Percentiles rank a stretch among this genome's conserved stretches.
These are phyloP conservation scores for Naematelia aurantialba DNA, from an alignment of 768 basidiomycete genomes.

Conservation along the genomic window DNA sequence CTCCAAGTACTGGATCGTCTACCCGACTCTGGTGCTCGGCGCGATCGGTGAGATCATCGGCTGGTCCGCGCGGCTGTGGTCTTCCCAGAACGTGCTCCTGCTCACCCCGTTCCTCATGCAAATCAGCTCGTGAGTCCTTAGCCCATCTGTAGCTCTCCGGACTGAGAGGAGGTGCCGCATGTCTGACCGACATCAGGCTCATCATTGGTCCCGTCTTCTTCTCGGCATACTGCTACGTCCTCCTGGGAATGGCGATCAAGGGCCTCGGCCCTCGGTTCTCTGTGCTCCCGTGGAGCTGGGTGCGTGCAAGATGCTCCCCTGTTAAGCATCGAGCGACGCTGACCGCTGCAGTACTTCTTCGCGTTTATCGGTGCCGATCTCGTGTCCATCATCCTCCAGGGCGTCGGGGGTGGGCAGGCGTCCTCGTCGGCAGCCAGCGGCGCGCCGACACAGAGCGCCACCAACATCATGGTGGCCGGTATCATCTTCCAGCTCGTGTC, in stretches of 20 bases:
- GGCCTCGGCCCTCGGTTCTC: slow-evolving; percentile 39
- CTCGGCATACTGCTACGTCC: slow-evolving; percentile 44
- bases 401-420: slow-evolving; percentile 43
- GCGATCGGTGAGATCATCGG: slow-evolving; percentile 40
- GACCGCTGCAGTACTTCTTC: slow-evolving; percentile 33
- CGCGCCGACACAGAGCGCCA: slow-evolving; percentile 33
- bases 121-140: slow-evolving; percentile 15
- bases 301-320: slow-evolving; percentile 13
- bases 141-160: background rate
- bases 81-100: slow-evolving; percentile 28
- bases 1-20: slow-evolving; percentile 46
- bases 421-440: slow-evolving; percentile 28
- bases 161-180: too few relatives aligned
- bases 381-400: slow-evolving; percentile 47
- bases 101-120: slow-evolving; percentile 46
- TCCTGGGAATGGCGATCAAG: slow-evolving; percentile 46
- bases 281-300: slow-evolving; percentile 22
- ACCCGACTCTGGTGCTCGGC: slow-evolving; percentile 43
- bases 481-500: slow-evolving; percentile 48
- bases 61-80: slow-evolving; percentile 44
- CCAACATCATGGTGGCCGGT: slow-evolving; percentile 50
- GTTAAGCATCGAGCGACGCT: background rate
- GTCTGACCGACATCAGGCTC: background rate
- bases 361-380: slow-evolving; percentile 46
- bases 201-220: slow-evolving; percentile 50